phyloP scores from a whole-genome alignment of 257 asterid species.

The Gentiana macrophylla region DNA sequence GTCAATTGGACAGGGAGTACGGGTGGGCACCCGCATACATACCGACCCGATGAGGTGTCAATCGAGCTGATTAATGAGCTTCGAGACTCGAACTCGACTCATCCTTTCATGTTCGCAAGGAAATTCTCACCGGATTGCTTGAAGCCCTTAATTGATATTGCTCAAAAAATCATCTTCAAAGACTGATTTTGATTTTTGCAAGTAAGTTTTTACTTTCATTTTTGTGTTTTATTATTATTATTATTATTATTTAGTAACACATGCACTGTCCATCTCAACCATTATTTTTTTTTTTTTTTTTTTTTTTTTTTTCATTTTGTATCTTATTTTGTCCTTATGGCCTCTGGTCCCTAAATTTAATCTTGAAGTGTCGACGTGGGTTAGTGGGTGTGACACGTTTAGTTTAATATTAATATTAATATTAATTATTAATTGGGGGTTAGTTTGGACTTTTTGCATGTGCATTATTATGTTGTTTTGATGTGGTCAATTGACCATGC shows the following conservation, averaged over 20 bases:
- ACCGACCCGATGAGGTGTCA: slow-evolving; percentile 38
- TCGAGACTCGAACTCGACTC: slow-evolving; percentile 38
- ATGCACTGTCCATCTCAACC: too few relatives aligned
- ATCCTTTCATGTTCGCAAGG: slow-evolving; percentile 52
- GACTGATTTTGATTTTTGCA: slow-evolving; percentile 21
- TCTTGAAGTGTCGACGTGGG: too few relatives aligned
- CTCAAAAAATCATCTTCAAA: slow-evolving; percentile 41
- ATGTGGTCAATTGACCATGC: too few relatives aligned
- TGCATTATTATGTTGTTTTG: too few relatives aligned
- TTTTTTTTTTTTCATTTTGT: neutral
- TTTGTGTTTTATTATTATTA: neutral
- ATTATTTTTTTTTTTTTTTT: neutral
- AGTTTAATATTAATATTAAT: too few relatives aligned
- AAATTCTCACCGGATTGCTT: slow-evolving; percentile 72
- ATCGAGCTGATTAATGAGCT: slow-evolving; percentile 32
- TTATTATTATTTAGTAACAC: neutral
- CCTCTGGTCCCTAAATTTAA: too few relatives aligned
- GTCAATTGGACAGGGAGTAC: slow-evolving; percentile 60
- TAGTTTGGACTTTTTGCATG: too few relatives aligned
- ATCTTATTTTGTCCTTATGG: too few relatives aligned
- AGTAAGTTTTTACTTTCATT: slow-evolving; percentile 22
- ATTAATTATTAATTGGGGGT: too few relatives aligned
- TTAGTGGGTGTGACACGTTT: too few relatives aligned
- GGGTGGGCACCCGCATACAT: slow-evolving; percentile 67
- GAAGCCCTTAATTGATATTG: slow-evolving; percentile 48